A percentile compares a stretch with the other conserved stretches of the same genome.
These are phyloP conservation scores for Plantago lanceolata DNA, from an alignment of 305 asterid genomes.

Conservation along the genomic window DNA sequence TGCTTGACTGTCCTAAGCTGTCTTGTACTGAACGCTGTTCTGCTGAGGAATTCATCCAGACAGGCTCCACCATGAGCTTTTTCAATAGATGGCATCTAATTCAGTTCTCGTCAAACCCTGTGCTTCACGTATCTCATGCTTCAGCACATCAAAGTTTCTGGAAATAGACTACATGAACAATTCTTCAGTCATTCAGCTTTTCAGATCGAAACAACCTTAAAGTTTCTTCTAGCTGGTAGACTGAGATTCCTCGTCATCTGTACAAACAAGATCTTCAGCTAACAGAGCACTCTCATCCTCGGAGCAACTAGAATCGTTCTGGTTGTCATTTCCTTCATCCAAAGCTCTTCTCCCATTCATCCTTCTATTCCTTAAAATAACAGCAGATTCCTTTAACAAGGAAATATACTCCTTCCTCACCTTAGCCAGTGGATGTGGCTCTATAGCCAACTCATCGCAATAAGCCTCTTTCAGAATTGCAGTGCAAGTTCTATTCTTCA, in stretches of 20 bases:
- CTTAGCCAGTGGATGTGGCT: slow-evolving; percentile 63
- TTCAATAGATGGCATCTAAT: too few species aligned
- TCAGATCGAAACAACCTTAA: too few species aligned
- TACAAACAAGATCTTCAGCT: slow-evolving; percentile 16
- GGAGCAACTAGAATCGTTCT: slow-evolving; percentile 29
- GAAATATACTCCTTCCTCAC: slow-evolving; percentile 58
- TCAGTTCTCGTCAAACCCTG: too few species aligned
- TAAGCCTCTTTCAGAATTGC: slow-evolving; percentile 80
- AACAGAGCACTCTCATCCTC: slow-evolving; percentile 30
- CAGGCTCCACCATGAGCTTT: too few species aligned
- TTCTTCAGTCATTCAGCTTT: too few species aligned
- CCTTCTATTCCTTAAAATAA: slow-evolving; percentile 47
- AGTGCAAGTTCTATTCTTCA: slow-evolving; percentile 71
- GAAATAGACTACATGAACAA: too few species aligned
- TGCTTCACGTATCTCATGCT: too few species aligned
- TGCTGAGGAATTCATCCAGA: too few species aligned
- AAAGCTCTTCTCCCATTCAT: slow-evolving; percentile 20
- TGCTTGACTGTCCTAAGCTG: too few species aligned
- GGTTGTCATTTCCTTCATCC: slow-evolving; percentile 23
- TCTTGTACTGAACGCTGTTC: too few species aligned
- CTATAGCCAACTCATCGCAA: slow-evolving; percentile 39
- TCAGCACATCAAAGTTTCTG: too few species aligned
- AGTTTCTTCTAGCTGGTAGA: neutral
- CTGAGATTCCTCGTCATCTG: neutral
- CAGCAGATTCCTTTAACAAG: slow-evolving; percentile 59